Evolutionary conservation across 2,329 filamentous ascomycete genomes (phyloP).

Genomic region (Diaporthe aspalathi): DNA sequence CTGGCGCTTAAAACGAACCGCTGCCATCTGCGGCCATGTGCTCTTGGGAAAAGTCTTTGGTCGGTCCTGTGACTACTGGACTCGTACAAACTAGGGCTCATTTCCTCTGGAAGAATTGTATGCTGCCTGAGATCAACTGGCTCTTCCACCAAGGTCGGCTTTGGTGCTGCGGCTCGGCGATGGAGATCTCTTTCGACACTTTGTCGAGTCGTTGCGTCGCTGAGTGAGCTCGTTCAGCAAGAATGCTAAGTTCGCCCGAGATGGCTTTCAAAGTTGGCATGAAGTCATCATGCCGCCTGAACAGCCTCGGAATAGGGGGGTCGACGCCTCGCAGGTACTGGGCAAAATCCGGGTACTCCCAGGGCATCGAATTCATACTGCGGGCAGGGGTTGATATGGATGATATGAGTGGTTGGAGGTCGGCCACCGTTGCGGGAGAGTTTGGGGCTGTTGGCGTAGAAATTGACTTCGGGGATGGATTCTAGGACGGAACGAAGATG

Average conservation of each 20-base stretch:
- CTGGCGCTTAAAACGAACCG: not conserved
- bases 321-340: not conserved
- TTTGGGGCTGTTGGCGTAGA: too few relatives aligned
- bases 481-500: too few relatives aligned
- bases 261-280: not conserved
- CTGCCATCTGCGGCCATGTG: too few relatives aligned
- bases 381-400: too few relatives aligned
- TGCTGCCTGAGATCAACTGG: too few relatives aligned
- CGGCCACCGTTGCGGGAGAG: too few relatives aligned
- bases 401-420: too few relatives aligned
- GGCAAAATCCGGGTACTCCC: too few relatives aligned
- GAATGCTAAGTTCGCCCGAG: not conserved
- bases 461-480: too few relatives aligned
- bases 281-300: not conserved
- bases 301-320: not conserved
- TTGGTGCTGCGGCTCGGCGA: not conserved
- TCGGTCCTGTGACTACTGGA: not conserved
- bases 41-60: not conserved
- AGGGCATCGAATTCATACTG: not conserved
- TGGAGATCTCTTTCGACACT: not conserved
- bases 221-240: not conserved
- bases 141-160: not conserved
- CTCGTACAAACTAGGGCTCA: too few relatives aligned
- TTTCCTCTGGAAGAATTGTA: not conserved
- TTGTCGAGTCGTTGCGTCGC: not conserved